Evolutionary conservation across 805 yeast genomes (phyloP).

Genomic region (Candida alai): DNA sequence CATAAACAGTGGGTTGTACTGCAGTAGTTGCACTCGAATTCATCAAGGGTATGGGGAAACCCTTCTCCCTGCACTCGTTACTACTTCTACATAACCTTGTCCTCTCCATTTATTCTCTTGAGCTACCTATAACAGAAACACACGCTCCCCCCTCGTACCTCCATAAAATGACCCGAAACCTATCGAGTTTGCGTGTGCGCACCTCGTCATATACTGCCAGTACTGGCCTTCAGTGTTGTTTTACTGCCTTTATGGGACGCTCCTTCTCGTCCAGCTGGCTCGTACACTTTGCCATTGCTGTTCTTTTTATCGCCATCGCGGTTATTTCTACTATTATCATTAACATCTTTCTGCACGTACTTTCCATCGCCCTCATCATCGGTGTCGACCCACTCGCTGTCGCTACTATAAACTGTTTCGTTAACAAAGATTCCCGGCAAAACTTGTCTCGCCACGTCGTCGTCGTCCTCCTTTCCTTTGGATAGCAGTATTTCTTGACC

Average conservation of each 20-base stretch:
- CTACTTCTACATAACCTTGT: too few species aligned
- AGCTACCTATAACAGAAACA: too few species aligned
- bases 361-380: constrained; percentile 12
- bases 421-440: constrained; percentile 33
- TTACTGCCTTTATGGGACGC: too few species aligned
- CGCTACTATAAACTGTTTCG: neutral
- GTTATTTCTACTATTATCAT: neutral
- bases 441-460: constrained; percentile 44
- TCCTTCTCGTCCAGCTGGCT: constrained; percentile 1
- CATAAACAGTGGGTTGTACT: too few species aligned
- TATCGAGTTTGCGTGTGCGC: too few species aligned
- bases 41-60: too few species aligned
- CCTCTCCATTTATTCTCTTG: too few species aligned
- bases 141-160: too few species aligned
- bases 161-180: too few species aligned
- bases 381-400: constrained; percentile 15
- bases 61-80: too few species aligned
- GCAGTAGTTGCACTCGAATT: too few species aligned
- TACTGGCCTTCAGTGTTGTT: too few species aligned
- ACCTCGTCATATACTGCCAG: constrained; percentile 5
- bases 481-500: neutral
- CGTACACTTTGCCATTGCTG: neutral
- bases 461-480: constrained; percentile 15
- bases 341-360: neutral
- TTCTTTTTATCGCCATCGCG: constrained; percentile 1